Base-by-base conservation (phyloP, 352 stramenopile genomes). In the Pythium utonaiense region DNA sequence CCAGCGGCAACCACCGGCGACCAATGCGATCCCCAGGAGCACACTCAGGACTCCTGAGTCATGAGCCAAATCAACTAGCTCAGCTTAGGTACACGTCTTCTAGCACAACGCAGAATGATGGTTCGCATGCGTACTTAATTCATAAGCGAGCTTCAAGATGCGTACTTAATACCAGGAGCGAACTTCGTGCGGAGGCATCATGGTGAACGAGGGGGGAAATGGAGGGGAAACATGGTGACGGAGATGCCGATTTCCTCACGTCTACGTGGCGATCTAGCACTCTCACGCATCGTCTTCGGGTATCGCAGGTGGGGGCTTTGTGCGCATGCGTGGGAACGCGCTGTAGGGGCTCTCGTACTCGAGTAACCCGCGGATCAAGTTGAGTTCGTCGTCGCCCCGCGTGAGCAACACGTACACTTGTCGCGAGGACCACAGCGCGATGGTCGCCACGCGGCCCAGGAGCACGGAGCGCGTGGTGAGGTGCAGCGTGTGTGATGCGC, bases 381-480 rank as follows among this genome's bases (percentile, higher is more conserved):
- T 48, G 10, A 62, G 24, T 33, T 62, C 56, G 56, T 56, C 56
- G 14, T 62, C 22, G 14, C 27, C 8, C 3, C 56, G 33, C 16
- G 19, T 28, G 3, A 50, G 19, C 13, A 62, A 24, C 56, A 42
- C 24, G 24, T 50, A 25, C 30, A 54, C 56, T 28, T 62, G 56
- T 9, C 56, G 56, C 10, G 56, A 55, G 16, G 31, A 41, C 56
- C 56, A 62, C 13, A 62, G 36, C 19, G 25, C 17, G n/a, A 62
- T 62, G 44, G 56, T 62, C 12, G 47, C 44, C 12, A 49, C 45
- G 25, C 56, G 56, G 10, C 56, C 56, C 2, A 62, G n/a, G 13
- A 62, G 25, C 12, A 62, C 21, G n/a, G 56, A 51, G 16, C 27
- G 33, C 31, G 56, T 62, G 14, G 45, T 48, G 31, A 62, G n/a